Evolutionary conservation across 805 yeast genomes (phyloP).

Genomic region (Debaryomyces prosopidis): DNA sequence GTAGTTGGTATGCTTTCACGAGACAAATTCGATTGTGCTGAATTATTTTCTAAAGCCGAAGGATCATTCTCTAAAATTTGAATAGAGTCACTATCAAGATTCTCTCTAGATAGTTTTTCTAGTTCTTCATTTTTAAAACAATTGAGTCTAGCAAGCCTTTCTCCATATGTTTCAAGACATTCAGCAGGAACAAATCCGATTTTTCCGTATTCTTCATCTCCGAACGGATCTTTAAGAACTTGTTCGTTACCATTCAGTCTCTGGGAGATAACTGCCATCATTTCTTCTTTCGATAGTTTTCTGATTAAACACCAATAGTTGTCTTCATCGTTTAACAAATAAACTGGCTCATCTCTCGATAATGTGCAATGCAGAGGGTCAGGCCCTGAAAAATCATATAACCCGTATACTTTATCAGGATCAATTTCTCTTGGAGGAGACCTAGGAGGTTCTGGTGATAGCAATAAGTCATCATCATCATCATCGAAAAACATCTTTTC

Average conservation of each 20-base stretch:
- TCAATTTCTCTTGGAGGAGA: slow-evolving; percentile 81
- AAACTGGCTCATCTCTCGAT: slow-evolving; percentile 77
- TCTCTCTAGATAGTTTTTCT: slow-evolving; percentile 32
- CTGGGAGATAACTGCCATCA: slow-evolving; percentile 7
- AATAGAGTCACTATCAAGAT: not conserved
- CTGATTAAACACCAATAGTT: slow-evolving; percentile 95
- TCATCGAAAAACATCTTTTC: slow-evolving; percentile 34
- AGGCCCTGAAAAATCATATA: slow-evolving; percentile 86
- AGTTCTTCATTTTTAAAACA: slow-evolving; percentile 87
- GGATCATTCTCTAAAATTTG: not conserved
- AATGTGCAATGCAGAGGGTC: slow-evolving; percentile 90
- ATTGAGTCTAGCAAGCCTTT: slow-evolving; percentile 86
- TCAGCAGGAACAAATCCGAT: slow-evolving; percentile 98
- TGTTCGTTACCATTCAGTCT: slow-evolving; percentile 21
- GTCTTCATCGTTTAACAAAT: slow-evolving; percentile 82
- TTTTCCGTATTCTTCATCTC: slow-evolving; percentile 55
- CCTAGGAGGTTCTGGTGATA: slow-evolving; percentile 66
- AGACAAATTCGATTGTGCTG: not conserved
- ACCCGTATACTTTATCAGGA: slow-evolving; percentile 80
- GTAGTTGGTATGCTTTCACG: not conserved
- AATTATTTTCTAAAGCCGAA: not conserved
- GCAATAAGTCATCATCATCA: slow-evolving; percentile 43
- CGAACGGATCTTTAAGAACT: slow-evolving; percentile 12
- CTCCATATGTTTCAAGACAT: slow-evolving; percentile 86
- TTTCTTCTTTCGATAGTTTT: slow-evolving; percentile 37